phyloP scores from a whole-genome alignment of 2,329 filamentous ascomycete species.

The Phyllosticta paracitricarpa region DNA sequence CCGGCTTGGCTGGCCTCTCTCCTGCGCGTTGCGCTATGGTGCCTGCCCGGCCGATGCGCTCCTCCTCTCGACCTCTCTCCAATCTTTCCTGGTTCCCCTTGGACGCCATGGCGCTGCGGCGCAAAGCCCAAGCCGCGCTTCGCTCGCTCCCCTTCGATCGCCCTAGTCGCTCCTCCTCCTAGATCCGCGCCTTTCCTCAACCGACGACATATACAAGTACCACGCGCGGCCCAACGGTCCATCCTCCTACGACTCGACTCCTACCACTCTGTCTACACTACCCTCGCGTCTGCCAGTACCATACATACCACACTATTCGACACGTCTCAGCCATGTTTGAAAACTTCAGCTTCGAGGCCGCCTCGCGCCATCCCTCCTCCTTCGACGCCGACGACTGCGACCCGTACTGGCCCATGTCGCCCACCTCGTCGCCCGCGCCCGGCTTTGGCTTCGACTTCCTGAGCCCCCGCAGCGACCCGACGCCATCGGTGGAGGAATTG shows the following conservation, averaged over 20 bases:
- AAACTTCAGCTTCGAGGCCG: conserved; percentile 29
- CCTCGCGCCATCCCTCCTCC: conserved; percentile 17
- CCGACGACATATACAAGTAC: neutral
- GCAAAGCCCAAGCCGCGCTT: neutral
- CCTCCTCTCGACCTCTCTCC: conserved; percentile 5
- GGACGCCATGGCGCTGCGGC: conserved; percentile 3
- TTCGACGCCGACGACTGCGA: conserved; percentile 6
- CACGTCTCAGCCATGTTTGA: conserved; percentile 22
- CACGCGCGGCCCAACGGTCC: neutral
- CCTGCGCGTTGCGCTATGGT: neutral
- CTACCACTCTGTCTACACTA: neutral
- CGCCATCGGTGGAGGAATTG: conserved; percentile 8
- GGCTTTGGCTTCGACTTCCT: neutral
- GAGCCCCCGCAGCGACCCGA: neutral
- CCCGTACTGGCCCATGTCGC: conserved; percentile 6
- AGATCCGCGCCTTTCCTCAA: neutral
- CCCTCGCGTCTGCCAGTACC: neutral
- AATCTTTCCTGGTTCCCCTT: neutral
- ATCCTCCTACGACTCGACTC: neutral
- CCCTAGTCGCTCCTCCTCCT: conserved; percentile 1
- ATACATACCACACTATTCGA: neutral
- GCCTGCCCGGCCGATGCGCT: neutral
- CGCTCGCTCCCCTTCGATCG: conserved; percentile 3
- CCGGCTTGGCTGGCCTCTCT: neutral
- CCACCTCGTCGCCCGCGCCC: conserved; percentile 6